Conservation (phyloP, 306 rosid genomes). For the Neltuma alba region DNA sequence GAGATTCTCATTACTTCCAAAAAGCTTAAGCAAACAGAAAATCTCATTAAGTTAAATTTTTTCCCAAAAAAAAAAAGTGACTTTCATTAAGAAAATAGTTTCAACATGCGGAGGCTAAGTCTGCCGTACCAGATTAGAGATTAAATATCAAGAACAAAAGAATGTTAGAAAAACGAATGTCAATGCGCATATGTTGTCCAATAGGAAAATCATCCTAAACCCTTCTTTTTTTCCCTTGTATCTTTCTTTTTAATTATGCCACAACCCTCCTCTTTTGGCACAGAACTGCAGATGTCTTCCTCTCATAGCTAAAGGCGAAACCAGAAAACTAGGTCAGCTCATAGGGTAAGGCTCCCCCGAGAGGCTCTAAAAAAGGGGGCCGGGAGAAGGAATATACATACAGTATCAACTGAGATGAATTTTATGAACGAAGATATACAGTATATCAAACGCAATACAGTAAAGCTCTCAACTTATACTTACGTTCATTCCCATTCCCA, state of each 20-base stretch:
- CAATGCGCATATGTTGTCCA: not conserved
- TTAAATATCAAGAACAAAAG: not conserved
- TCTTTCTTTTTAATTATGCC: not conserved
- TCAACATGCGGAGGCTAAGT: not conserved
- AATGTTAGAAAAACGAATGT: not conserved
- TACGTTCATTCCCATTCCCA: slow-evolving; percentile 14
- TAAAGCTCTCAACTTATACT: slow-evolving; percentile 22
- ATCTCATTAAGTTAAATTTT: not conserved
- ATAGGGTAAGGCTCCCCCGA: not conserved
- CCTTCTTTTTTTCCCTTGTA: no score
- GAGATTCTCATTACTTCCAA: no score
- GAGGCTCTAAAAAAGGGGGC: not conserved
- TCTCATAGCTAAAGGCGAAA: slow-evolving; percentile 19
- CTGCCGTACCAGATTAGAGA: not conserved
- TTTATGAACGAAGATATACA: slow-evolving; percentile 32
- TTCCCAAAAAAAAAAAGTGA: not conserved
- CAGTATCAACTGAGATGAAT: slow-evolving; percentile 20
- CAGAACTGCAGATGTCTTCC: slow-evolving; percentile 13
- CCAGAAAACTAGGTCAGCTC: slow-evolving; percentile 13
- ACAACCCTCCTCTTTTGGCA: slow-evolving; percentile 7
- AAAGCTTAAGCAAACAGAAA: not conserved
- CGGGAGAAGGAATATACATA: not conserved
- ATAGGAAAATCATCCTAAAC: not conserved
- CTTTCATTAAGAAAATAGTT: not conserved
- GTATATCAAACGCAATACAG: not conserved